These are phyloP conservation scores for Chlorella vulgaris DNA, from an alignment of 139 green algal genomes.

Conservation along the genomic window DNA sequence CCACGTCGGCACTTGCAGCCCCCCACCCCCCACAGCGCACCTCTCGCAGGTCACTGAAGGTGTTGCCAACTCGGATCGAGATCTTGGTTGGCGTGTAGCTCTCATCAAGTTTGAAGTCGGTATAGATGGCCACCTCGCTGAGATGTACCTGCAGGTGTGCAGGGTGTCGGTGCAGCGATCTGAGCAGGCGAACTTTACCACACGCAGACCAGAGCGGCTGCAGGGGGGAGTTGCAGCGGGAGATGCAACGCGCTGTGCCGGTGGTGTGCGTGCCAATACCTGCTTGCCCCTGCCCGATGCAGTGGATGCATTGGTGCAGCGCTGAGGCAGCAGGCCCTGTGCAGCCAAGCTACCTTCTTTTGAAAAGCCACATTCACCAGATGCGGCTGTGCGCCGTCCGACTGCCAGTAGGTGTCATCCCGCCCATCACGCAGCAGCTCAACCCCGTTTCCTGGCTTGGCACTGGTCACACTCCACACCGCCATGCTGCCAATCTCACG, in stretches of 20 bases:
- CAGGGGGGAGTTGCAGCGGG: no score
- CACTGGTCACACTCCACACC: conserved; percentile 91
- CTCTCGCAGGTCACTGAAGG: conserved; percentile 83
- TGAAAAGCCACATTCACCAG: conserved; percentile 94
- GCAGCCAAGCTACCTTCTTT: no score
- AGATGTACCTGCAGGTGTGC: conserved; percentile 42
- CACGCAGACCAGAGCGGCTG: no score
- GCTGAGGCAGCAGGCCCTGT: no score
- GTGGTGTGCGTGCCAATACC: not conserved
- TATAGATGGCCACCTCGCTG: conserved; percentile 81
- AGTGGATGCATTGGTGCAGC: not conserved
- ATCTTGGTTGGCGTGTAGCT: conserved; percentile 95
- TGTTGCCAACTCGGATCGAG: conserved; percentile 81
- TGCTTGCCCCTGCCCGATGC: no score
- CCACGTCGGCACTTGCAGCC: no score
- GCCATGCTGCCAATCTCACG: conserved; percentile 87
- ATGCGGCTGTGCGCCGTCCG: conserved; percentile 90
- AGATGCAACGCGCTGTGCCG: no score
- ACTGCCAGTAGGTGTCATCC: conserved; percentile 97
- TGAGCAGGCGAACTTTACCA: no score
- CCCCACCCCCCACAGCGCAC: not conserved
- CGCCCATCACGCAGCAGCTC: conserved; percentile 90
- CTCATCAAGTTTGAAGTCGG: conserved; percentile 95
- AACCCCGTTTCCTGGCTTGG: conserved; percentile 96
- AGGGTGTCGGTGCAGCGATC: not conserved